Base-by-base conservation (phyloP, 2,329 filamentous ascomycete species). In the Verticillium nubilum region DNA sequence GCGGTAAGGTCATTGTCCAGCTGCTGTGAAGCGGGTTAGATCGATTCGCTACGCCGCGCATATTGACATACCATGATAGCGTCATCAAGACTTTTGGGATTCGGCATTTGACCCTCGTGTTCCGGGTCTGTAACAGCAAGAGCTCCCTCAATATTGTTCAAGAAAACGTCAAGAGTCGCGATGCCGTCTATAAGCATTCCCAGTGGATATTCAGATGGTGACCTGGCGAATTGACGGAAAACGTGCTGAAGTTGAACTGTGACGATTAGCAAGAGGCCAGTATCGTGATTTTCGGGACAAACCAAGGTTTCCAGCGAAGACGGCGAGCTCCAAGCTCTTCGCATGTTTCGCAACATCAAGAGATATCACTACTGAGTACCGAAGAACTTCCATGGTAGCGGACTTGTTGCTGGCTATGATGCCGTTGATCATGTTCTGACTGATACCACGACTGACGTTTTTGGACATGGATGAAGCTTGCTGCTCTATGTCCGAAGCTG, bases 401-500 rank as follows among this genome's bases (percentile, higher is more conserved):
- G 77, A 76, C 63, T 78, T 82, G 67, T 86, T 86, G 64, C 73
- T 73, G 19, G 72, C 74, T 23, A 85, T 74, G 67, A 85, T 80
- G 1, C 76, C 72, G 29, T 80, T 75, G 59, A 84, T 72, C 66
- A 80, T 70, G 3, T 78, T 76, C 12, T 75, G 70, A 58, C 72
- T 76, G 42, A 84, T 71, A 1, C 71, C 69, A 19, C 68, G 72
- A 56, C 74, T 79, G 42, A 72, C 72, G 58, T 80, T 76, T 58
- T 75, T 78, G 3, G 81, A 75, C 65, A 86, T 71, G 13, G 73
- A 73, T n/a, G 75, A 63, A 28, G 84, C 74, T 65, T 86, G 84
- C 62, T 81, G 78, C 57, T 85, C 77, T 61, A 86, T 80, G 57
- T 86, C 83, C 1, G 76, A 72, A 9, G 80, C 81, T 2, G 81